phyloP scores from a whole-genome alignment of 2,329 filamentous ascomycete genomes.

The Calonectria pteridis region DNA sequence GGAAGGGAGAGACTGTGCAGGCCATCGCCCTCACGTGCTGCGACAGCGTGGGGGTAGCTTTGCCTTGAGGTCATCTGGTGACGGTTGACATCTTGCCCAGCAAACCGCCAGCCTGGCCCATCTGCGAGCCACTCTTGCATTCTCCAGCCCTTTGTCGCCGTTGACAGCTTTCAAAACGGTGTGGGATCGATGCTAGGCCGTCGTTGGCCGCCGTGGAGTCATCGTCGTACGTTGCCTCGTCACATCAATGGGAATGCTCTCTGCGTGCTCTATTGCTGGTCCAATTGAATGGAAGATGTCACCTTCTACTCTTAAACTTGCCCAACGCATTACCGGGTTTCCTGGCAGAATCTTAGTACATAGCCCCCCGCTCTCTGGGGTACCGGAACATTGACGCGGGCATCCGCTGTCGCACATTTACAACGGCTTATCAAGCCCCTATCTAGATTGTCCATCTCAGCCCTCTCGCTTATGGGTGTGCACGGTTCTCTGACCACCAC shows the following conservation, averaged over 20 bases:
- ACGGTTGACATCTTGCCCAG: background rate
- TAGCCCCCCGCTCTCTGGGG: background rate
- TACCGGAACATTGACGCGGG: slow-evolving; percentile 7
- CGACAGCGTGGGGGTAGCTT: slow-evolving; percentile 33
- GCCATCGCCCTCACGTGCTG: slow-evolving; percentile 38
- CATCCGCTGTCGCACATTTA: background rate
- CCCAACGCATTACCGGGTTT: background rate
- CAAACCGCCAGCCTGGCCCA: background rate
- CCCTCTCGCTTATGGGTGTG: slow-evolving; percentile 2
- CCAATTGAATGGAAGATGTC: slow-evolving; percentile 1
- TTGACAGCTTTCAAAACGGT: background rate
- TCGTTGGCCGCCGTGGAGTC: background rate
- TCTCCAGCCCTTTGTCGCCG: background rate
- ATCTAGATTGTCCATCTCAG: slow-evolving; percentile 20
- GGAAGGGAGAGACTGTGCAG: slow-evolving; percentile 33
- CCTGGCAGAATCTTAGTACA: background rate
- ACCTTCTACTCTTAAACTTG: background rate
- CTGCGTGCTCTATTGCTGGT: background rate
- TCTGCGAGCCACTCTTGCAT: background rate
- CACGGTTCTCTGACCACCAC: slow-evolving; percentile 17
- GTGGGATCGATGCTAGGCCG: background rate
- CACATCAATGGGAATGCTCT: slow-evolving; percentile 5
- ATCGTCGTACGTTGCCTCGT: background rate
- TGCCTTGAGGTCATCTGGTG: background rate
- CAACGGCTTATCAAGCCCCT: slow-evolving; percentile 13